phyloP scores from a whole-genome alignment of 2,329 filamentous ascomycete genomes.

The Clarireedia monteithiana region DNA sequence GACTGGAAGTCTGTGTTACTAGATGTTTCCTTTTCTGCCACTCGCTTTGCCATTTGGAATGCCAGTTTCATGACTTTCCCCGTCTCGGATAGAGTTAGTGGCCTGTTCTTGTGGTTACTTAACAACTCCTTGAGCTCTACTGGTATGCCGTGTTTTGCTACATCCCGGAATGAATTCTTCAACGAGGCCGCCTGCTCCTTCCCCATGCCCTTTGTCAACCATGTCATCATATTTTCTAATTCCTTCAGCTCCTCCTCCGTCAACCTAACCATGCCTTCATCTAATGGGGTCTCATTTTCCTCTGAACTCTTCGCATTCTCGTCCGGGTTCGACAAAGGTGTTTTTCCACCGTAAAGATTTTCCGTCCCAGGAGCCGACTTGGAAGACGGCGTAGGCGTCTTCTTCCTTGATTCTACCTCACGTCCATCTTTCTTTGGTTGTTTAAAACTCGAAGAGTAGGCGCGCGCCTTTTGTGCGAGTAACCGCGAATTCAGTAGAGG shows the following conservation, averaged over 20 bases:
- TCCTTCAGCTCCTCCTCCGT: conserved; percentile 48
- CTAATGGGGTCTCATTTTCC: conserved; percentile 23
- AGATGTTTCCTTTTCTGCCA: conserved; percentile 21
- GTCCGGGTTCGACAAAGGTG: conserved; percentile 28
- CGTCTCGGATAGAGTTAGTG: conserved; percentile 21
- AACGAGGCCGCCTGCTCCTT: conserved; percentile 52
- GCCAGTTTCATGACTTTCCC: conserved; percentile 30
- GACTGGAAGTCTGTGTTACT: conserved; percentile 18
- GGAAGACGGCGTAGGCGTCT: conserved; percentile 25
- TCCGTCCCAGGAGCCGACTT: conserved; percentile 35
- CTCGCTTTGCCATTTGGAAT: conserved; percentile 26
- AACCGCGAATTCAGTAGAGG: conserved; percentile 32
- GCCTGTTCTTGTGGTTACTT: conserved; percentile 24
- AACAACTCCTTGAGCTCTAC: conserved; percentile 39
- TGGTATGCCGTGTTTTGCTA: conserved; percentile 64
- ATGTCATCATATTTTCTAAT: conserved; percentile 48
- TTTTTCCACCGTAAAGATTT: conserved; percentile 36
- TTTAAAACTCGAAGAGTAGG: conserved; percentile 18
- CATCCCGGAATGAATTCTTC: conserved; percentile 49
- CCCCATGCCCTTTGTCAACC: conserved; percentile 52
- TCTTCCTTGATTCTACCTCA: conserved; percentile 26
- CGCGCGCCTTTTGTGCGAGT: conserved; percentile 21
- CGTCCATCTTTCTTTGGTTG: conserved; percentile 17
- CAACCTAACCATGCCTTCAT: conserved; percentile 32
- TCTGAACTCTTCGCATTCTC: conserved; percentile 12